A percentile compares a stretch with the other conserved stretches of the same genome.
phyloP scores from a whole-genome alignment of 768 basidiomycete species.

The Phylloporus rhodoxanthus region DNA sequence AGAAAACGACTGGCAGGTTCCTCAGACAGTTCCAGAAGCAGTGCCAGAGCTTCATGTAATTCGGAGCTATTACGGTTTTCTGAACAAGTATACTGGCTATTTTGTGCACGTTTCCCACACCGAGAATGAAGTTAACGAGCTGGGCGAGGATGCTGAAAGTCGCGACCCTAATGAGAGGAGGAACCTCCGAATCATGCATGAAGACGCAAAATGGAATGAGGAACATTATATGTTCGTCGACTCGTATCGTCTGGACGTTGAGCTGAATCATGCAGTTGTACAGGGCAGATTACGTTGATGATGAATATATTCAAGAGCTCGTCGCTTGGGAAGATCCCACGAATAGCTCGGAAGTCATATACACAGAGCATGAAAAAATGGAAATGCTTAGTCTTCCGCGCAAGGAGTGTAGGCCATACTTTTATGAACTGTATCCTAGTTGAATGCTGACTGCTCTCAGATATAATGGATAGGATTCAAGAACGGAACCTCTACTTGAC shows the following conservation, averaged over 20 bases:
- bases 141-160: conserved; percentile 62
- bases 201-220: conserved; percentile 76
- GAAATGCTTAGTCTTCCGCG: conserved; percentile 52
- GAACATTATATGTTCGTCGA: conserved; percentile 72
- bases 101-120: conserved; percentile 66
- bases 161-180: conserved; percentile 48
- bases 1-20: conserved; percentile 73
- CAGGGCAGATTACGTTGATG: conserved; percentile 80
- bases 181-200: conserved; percentile 48
- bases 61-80: conserved; percentile 65
- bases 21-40: conserved; percentile 51
- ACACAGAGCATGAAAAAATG: conserved; percentile 67
- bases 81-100: conserved; percentile 69
- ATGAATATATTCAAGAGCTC: conserved; percentile 68
- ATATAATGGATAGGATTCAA: conserved; percentile 53
- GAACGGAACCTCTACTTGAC: conserved; percentile 62
- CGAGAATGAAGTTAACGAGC: conserved; percentile 79
- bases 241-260: conserved; percentile 13
- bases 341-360: conserved; percentile 38
- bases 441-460: conserved; percentile 33
- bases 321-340: conserved; percentile 61
- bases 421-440: not conserved
- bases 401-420: conserved; percentile 43
- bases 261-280: conserved; percentile 3
- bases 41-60: conserved; percentile 33